Percentiles rank a stretch among this genome's conserved stretches.
Evolutionary conservation across 2,329 filamentous ascomycete species (phyloP).

Genomic region (Cercospora sp.): DNA sequence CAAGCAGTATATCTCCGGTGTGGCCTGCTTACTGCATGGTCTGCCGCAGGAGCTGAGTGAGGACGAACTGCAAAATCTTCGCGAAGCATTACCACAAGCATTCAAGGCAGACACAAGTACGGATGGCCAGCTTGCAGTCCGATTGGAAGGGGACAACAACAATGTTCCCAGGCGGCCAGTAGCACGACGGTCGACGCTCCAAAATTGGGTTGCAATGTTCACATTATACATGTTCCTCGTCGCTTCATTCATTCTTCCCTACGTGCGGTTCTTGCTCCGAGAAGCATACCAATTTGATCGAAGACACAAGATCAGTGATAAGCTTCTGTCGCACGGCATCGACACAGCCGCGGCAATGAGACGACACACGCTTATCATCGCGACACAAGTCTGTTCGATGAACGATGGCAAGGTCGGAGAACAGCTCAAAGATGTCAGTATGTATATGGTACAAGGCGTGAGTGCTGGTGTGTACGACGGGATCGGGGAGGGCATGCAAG

Average conservation of each 20-base stretch:
- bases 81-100: slow-evolving; percentile 50
- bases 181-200: slow-evolving; percentile 25
- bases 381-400: slow-evolving; percentile 58
- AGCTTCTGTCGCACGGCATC: slow-evolving; percentile 55
- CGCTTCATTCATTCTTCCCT: slow-evolving; percentile 62
- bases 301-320: slow-evolving; percentile 64
- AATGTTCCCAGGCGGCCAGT: not conserved
- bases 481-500: slow-evolving; percentile 54
- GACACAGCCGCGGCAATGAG: slow-evolving; percentile 57
- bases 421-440: slow-evolving; percentile 55
- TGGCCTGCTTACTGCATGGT: slow-evolving; percentile 64
- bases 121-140: slow-evolving; percentile 25
- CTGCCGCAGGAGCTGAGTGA: slow-evolving; percentile 59
- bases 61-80: slow-evolving; percentile 56
- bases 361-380: slow-evolving; percentile 53
- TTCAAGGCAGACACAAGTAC: not conserved
- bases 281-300: slow-evolving; percentile 64
- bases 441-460: slow-evolving; percentile 65
- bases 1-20: slow-evolving; percentile 63
- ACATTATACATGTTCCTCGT: slow-evolving; percentile 52
- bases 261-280: slow-evolving; percentile 56
- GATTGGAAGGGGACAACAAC: not conserved
- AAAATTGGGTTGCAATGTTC: slow-evolving; percentile 25
- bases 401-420: slow-evolving; percentile 66
- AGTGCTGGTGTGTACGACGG: slow-evolving; percentile 68